phyloP scores from a whole-genome alignment of 1,284 basidiomycete species.

The Pterulicium gracile region DNA sequence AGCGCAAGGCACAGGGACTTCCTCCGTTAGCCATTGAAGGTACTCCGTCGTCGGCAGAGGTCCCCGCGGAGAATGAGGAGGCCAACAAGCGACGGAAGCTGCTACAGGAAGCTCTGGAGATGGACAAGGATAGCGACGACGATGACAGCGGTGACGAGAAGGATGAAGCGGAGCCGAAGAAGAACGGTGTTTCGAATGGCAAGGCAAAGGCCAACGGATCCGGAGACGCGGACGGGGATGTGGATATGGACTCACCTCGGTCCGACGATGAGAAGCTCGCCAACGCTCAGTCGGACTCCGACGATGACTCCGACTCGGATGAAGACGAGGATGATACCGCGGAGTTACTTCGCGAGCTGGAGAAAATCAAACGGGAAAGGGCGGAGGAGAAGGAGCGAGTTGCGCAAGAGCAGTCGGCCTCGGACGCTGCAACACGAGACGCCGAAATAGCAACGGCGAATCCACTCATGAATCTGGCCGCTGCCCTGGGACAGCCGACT shows the following conservation, averaged over 20 bases:
- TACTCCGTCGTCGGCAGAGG: conserved; percentile 9
- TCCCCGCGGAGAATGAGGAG: conserved; percentile 46
- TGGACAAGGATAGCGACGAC: conserved; percentile 82
- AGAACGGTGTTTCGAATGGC: conserved; percentile 23
- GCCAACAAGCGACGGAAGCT: conserved; percentile 69
- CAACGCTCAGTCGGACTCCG: background rate
- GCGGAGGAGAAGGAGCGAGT: conserved; percentile 84
- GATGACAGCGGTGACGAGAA: conserved; percentile 43
- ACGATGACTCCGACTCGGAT: conserved; percentile 23
- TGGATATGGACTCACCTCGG: conserved; percentile 25
- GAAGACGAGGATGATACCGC: conserved; percentile 89
- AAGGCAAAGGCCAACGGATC: conserved; percentile 12
- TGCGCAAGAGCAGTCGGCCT: conserved; percentile 65
- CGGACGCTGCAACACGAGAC: conserved; percentile 61
- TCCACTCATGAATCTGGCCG: conserved; percentile 80
- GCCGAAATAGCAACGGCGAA: conserved; percentile 79
- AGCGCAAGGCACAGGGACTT: conserved; percentile 77
- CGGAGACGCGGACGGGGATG: conserved; percentile 22
- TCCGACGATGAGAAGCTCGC: background rate
- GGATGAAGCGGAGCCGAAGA: conserved; percentile 22
- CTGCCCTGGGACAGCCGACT: conserved; percentile 66
- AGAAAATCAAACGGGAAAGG: conserved; percentile 91
- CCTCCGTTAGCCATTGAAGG: conserved; percentile 35
- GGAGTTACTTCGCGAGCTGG: conserved; percentile 83
- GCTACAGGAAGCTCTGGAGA: conserved; percentile 70